Conservation (phyloP, 495 filamentous ascomycete genomes). For the Bathelium albidoporum region DNA sequence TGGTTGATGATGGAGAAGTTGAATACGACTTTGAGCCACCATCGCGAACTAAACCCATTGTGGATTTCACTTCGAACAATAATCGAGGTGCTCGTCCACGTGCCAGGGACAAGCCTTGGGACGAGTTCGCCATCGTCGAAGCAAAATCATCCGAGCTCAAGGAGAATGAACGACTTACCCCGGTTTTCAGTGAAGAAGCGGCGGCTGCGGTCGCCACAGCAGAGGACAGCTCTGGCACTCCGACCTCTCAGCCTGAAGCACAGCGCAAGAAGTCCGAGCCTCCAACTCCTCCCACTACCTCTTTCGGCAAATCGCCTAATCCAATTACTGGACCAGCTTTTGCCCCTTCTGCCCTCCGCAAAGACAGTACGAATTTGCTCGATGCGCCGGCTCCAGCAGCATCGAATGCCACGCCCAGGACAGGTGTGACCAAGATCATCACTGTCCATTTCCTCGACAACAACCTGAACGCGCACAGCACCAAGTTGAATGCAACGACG, state of each 20-base stretch:
- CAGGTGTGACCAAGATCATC: conserved; percentile 74
- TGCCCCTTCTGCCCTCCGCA: conserved; percentile 24
- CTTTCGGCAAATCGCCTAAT: conserved; percentile 32
- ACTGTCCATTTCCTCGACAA: conserved; percentile 75
- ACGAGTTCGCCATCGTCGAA: conserved; percentile 84
- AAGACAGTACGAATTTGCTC: conserved; percentile 37
- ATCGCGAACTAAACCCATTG: conserved; percentile 64
- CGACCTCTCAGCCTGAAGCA: conserved; percentile 20
- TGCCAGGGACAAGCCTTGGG: conserved; percentile 72
- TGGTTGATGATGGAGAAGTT: conserved; percentile 93
- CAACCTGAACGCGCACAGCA: conserved; percentile 38
- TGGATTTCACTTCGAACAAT: conserved; percentile 84
- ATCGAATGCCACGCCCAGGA: conserved; percentile 51
- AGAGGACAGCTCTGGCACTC: conserved; percentile 35
- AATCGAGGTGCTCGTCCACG: conserved; percentile 60
- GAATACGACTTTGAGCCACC: conserved; percentile 92
- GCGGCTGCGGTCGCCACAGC: conserved; percentile 34
- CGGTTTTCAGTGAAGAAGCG: conserved; percentile 53
- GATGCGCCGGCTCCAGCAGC: conserved; percentile 28
- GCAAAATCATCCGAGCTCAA: conserved; percentile 66
- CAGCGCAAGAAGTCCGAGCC: conserved; percentile 4
- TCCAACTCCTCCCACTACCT: conserved; percentile 21
- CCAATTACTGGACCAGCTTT: conserved; percentile 33
- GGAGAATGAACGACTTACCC: conserved; percentile 67
- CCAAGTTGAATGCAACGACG: conserved; percentile 63